phyloP scores from a whole-genome alignment of 257 asterid species.

The Phtheirospermum japonicum region DNA sequence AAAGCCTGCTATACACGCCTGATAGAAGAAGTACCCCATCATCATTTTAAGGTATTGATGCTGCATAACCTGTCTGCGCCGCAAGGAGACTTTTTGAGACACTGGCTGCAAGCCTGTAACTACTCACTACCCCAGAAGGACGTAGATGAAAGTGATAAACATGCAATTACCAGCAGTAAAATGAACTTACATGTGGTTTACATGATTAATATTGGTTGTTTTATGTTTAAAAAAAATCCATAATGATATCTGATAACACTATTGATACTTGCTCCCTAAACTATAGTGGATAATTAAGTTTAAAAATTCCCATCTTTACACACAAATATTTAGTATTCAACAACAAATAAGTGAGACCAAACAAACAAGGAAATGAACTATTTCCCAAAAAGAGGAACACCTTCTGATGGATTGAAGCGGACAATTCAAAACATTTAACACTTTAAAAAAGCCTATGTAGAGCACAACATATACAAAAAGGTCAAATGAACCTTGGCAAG shows the following conservation, averaged over 20 bases:
- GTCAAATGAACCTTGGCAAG: neutral
- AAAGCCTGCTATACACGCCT: no score
- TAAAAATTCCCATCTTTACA: neutral
- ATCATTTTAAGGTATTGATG: no score
- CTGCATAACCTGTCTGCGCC: no score
- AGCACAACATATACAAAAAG: slow-evolving; percentile 16
- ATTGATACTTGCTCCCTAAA: neutral
- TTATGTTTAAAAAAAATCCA: no score
- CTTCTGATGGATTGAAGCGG: slow-evolving; percentile 1
- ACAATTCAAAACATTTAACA: neutral
- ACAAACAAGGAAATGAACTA: neutral
- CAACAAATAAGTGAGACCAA: slow-evolving; percentile 5
- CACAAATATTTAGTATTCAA: neutral
- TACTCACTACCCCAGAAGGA: no score
- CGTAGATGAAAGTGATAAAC: no score
- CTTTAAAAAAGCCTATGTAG: neutral
- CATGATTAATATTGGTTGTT: no score
- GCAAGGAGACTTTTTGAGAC: no score
- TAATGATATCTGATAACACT: slow-evolving; percentile 5
- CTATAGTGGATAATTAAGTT: slow-evolving; percentile 9
- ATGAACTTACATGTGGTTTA: no score
- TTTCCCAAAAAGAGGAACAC: neutral
- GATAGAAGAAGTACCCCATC: no score
- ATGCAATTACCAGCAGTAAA: no score
- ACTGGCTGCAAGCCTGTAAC: no score